These are phyloP conservation scores for Mesembryanthemum crystallinum DNA, from an alignment of 148 eudicot species.

Conservation along the genomic window DNA sequence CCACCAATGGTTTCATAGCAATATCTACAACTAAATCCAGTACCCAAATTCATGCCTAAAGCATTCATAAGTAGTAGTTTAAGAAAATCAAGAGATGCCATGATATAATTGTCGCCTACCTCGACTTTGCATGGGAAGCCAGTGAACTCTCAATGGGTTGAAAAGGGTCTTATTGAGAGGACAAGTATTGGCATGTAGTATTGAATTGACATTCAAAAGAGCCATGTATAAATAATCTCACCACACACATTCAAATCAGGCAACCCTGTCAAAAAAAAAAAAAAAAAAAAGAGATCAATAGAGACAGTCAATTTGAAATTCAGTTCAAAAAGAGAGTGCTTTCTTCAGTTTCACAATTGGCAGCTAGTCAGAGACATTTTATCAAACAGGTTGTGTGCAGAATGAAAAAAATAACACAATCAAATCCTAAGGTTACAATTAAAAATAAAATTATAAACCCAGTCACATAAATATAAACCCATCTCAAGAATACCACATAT, in stretches of 20 bases:
- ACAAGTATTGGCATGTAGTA: slow-evolving; percentile 11
- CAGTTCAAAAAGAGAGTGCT: neutral
- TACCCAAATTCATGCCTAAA: neutral
- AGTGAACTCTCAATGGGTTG: slow-evolving; percentile 23
- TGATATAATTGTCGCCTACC: slow-evolving; percentile 30
- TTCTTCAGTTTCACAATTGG: neutral
- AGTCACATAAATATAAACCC: neutral
- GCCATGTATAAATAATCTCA: slow-evolving; percentile 28
- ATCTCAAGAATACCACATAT: too few relatives aligned
- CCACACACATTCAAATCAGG: slow-evolving; percentile 5
- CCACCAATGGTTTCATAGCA: slow-evolving; percentile 44
- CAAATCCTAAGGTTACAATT: neutral
- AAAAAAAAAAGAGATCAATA: neutral
- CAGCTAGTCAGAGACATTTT: slow-evolving; percentile 15
- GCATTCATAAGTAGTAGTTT: neutral
- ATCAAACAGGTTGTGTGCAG: slow-evolving; percentile 38
- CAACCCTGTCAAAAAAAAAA: slow-evolving; percentile 19
- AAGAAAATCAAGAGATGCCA: neutral
- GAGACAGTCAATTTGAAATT: neutral
- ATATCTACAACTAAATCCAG: slow-evolving; percentile 28
- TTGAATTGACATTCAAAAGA: slow-evolving; percentile 27
- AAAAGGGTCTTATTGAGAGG: slow-evolving; percentile 12
- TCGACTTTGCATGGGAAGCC: slow-evolving; percentile 31
- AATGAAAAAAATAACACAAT: neutral
- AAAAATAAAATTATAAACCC: neutral